Evolutionary conservation across 2,329 filamentous ascomycete species (phyloP).

Genomic region (Phoma sp.): DNA sequence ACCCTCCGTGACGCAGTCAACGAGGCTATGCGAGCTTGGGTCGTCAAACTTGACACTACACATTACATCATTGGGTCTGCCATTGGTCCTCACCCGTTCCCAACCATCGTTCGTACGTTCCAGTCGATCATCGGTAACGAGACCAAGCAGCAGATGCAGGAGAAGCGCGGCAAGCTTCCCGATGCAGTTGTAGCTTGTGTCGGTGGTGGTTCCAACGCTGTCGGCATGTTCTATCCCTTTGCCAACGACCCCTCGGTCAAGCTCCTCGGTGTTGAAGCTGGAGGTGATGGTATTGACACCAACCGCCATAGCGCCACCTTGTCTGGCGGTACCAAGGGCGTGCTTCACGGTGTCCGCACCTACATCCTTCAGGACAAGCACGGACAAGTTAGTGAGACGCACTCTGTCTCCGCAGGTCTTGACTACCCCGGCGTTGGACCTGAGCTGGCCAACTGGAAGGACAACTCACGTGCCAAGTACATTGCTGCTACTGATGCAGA

Average conservation of each 20-base stretch:
- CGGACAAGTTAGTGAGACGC: constrained; percentile 93
- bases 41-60: constrained; percentile 88
- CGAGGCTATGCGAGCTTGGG: constrained; percentile 93
- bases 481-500: constrained; percentile 90
- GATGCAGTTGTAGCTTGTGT: constrained; percentile 97
- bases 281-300: constrained; percentile 90
- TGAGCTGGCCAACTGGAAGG: constrained; percentile 92
- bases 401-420: constrained; percentile 94
- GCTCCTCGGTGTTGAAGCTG: constrained; percentile 92
- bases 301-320: constrained; percentile 86
- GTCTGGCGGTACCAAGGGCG: constrained; percentile 84
- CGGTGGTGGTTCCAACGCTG: constrained; percentile 92
- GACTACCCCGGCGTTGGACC: constrained; percentile 98
- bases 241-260: constrained; percentile 83
- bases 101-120: constrained; percentile 96
- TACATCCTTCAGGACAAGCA: constrained; percentile 93
- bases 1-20: constrained; percentile 76
- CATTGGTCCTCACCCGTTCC: constrained; percentile 97
- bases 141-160: constrained; percentile 89
- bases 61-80: constrained; percentile 99
- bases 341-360: constrained; percentile 93
- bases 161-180: constrained; percentile 84
- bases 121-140: constrained; percentile 95
- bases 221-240: constrained; percentile 99
- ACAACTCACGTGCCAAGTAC: constrained; percentile 83